phyloP scores from a whole-genome alignment of 1,284 basidiomycete genomes.

The Malassezia globosa region DNA sequence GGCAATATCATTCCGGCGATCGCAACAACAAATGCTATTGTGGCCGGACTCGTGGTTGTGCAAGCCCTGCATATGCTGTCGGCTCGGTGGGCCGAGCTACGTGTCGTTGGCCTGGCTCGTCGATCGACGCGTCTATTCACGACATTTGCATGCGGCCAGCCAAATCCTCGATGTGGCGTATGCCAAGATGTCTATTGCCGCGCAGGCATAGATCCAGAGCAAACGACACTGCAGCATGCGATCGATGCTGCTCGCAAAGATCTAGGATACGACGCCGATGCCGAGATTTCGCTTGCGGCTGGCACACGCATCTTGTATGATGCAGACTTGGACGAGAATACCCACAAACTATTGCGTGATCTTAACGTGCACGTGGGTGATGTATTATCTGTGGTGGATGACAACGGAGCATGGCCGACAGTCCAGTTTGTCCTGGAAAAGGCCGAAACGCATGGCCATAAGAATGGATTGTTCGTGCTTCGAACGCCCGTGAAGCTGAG shows the following conservation, averaged over 20 bases:
- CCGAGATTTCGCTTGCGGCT: conserved; percentile 53
- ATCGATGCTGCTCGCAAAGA: conserved; percentile 61
- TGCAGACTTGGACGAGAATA: conserved; percentile 78
- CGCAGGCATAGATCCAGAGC: conserved; percentile 48
- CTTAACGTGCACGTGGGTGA: conserved; percentile 59
- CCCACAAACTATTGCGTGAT: conserved; percentile 60
- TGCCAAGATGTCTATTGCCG: conserved; percentile 74
- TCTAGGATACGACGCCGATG: conserved; percentile 21
- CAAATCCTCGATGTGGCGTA: conserved; percentile 57
- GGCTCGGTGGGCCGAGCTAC: conserved; percentile 21
- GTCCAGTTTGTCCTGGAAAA: conserved; percentile 30
- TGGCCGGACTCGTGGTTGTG: conserved; percentile 83
- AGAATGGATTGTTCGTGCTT: no score
- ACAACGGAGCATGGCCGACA: conserved; percentile 52
- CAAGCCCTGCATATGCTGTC: conserved; percentile 72
- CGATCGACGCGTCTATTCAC: conserved; percentile 21
- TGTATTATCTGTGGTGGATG: conserved; percentile 75
- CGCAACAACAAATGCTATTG: conserved; percentile 94
- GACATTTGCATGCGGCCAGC: conserved; percentile 14
- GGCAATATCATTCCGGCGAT: conserved; percentile 94
- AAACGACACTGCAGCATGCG: conserved; percentile 5
- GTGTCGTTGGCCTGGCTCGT: conserved; percentile 25
- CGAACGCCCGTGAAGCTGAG: neutral
- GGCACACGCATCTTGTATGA: conserved; percentile 70
- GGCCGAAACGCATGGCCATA: no score